Percentiles rank a stretch among this genome's conserved stretches.
Conservation (phyloP, 306 rosid genomes). For the Luffa aegyptiaca region DNA sequence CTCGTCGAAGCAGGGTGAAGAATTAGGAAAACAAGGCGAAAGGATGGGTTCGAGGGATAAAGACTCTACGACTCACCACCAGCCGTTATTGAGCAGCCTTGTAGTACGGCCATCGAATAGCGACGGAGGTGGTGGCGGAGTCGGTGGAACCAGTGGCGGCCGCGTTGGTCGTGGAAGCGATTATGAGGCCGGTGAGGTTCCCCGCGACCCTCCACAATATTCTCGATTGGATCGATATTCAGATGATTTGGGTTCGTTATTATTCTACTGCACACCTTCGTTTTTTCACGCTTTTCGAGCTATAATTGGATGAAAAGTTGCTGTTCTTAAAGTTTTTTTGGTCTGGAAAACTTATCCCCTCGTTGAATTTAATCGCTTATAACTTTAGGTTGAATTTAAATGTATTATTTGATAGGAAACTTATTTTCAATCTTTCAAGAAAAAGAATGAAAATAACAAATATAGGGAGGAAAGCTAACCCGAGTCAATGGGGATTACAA, state of each 20-base stretch:
- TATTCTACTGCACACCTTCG: neutral
- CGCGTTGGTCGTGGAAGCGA: slow-evolving; percentile 33
- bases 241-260: slow-evolving; percentile 31
- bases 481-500: neutral
- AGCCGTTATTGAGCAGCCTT: slow-evolving; percentile 52
- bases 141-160: slow-evolving; percentile 9
- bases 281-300: neutral
- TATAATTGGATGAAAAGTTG: neutral
- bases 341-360: neutral
- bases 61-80: slow-evolving; percentile 33
- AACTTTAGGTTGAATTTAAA: neutral
- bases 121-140: slow-evolving; percentile 28
- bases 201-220: slow-evolving; percentile 35
- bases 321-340: neutral
- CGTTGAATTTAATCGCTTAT: neutral
- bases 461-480: neutral
- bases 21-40: neutral
- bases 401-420: neutral
- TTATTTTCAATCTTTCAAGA: neutral
- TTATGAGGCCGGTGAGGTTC: slow-evolving; percentile 46
- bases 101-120: slow-evolving; percentile 39
- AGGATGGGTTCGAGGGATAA: slow-evolving; percentile 41
- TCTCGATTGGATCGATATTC: slow-evolving; percentile 35
- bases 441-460: neutral
- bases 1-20: slow-evolving; percentile 5